A percentile compares a stretch with the other conserved stretches of the same genome.
Conservation (phyloP, 768 basidiomycete genomes). For the Leccinum pellstonianum region DNA sequence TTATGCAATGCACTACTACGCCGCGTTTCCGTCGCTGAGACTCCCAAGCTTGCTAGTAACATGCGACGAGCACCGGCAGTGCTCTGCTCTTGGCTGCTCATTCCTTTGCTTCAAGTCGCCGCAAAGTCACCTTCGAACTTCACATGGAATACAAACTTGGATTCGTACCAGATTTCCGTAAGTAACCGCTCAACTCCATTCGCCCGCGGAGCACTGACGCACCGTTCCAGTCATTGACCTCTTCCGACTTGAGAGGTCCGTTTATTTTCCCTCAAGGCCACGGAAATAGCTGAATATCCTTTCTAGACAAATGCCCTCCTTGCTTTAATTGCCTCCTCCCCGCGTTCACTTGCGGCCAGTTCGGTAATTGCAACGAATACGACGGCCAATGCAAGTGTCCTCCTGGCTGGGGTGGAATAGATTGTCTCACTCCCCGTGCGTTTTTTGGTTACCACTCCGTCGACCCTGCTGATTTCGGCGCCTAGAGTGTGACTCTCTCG, state of each 20-base stretch:
- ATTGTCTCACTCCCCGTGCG: constrained; percentile 90
- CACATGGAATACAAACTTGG: constrained; percentile 18
- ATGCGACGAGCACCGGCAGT: constrained; percentile 24
- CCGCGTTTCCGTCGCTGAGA: constrained; percentile 1
- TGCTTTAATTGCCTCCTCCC: constrained; percentile 98
- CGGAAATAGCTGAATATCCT: not conserved
- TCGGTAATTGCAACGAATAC: constrained; percentile 84
- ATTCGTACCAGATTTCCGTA: constrained; percentile 28
- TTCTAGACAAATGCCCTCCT: constrained; percentile 65
- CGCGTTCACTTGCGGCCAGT: constrained; percentile 90
- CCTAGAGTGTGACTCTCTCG: constrained; percentile 89
- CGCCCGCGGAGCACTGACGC: constrained; percentile 13
- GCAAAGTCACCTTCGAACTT: constrained; percentile 13
- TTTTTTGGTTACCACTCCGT: constrained; percentile 2
- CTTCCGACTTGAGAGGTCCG: constrained; percentile 20
- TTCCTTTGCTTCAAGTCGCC: constrained; percentile 7
- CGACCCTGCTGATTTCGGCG: constrained; percentile 3
- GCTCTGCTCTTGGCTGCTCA: constrained; percentile 19
- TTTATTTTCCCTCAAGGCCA: not conserved
- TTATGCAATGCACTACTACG: not conserved
- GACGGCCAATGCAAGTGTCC: constrained; percentile 97
- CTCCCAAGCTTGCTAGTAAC: constrained; percentile 6
- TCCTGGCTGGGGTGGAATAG: constrained; percentile 95
- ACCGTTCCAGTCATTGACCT: constrained; percentile 18
- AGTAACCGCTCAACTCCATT: constrained; percentile 4